phyloP scores from a whole-genome alignment of 2,329 filamentous ascomycete species.

The Kalaharituber pfeilii region DNA sequence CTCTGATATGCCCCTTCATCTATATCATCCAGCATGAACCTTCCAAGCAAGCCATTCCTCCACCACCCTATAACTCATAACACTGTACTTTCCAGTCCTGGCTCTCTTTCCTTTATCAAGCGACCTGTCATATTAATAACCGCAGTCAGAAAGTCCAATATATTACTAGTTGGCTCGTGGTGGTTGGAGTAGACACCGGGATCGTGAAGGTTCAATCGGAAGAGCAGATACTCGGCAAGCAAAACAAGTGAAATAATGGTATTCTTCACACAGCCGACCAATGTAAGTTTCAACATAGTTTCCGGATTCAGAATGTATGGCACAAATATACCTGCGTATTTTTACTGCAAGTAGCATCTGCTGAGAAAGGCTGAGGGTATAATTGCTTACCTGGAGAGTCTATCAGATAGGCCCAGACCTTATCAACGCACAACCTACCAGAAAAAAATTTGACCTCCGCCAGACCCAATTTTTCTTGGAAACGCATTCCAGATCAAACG shows the following conservation, averaged over 20 bases:
- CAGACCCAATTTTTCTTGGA: too few relatives aligned
- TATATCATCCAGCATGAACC: conserved; percentile 64
- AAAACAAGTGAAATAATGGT: conserved; percentile 61
- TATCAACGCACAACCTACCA: too few relatives aligned
- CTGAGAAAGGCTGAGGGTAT: too few relatives aligned
- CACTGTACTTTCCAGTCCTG: conserved; percentile 55
- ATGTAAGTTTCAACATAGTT: conserved; percentile 84
- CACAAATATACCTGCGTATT: conserved; percentile 53
- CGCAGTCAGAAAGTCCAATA: conserved; percentile 50
- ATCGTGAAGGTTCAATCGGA: conserved; percentile 54
- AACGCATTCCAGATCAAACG: too few relatives aligned
- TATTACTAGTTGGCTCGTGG: conserved; percentile 62
- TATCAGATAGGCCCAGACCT: too few relatives aligned
- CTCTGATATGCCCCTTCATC: conserved; percentile 41
- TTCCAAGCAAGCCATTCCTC: conserved; percentile 58
- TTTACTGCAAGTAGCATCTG: neutral
- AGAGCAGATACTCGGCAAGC: conserved; percentile 80
- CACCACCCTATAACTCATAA: conserved; percentile 68
- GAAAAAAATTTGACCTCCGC: too few relatives aligned
- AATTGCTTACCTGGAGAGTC: too few relatives aligned
- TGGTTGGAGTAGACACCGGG: conserved; percentile 46
- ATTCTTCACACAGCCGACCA: conserved; percentile 82
- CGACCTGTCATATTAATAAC: conserved; percentile 61
- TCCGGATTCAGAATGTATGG: conserved; percentile 74
- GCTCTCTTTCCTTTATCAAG: conserved; percentile 52